A percentile compares a stretch with the other conserved stretches of the same genome.
Evolutionary conservation across 148 eudicot species (phyloP).

Genomic region (Vaccinium corymbosum): DNA sequence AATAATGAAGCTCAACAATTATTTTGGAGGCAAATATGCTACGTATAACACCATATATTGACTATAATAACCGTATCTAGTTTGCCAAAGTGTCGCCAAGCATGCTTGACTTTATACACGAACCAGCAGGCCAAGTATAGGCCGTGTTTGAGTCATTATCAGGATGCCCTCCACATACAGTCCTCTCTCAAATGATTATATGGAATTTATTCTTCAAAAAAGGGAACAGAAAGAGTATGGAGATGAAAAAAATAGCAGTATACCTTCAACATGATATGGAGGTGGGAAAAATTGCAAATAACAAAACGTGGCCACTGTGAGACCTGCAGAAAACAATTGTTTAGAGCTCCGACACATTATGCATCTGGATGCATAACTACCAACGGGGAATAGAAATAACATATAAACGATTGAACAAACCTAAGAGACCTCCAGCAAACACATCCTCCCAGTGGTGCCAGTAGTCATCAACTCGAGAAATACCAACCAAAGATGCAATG

Average conservation of each 20-base stretch:
- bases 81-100: neutral
- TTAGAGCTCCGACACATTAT: neutral
- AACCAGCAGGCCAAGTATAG: neutral
- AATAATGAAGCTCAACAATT: neutral
- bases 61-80: neutral
- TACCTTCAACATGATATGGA: conserved; percentile 25
- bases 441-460: conserved; percentile 58
- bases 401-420: conserved; percentile 18
- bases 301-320: conserved; percentile 24
- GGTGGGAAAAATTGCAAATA: conserved; percentile 35
- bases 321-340: conserved; percentile 12
- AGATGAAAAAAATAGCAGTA: neutral
- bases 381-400: neutral
- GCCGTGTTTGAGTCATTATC: neutral
- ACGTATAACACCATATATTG: neutral
- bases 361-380: neutral
- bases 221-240: neutral
- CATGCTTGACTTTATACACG: neutral
- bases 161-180: neutral
- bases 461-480: conserved; percentile 51
- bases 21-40: neutral
- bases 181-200: neutral
- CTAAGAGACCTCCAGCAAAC: conserved; percentile 45
- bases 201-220: neutral
- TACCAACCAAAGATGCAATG: conserved; percentile 37